Evolutionary conservation across 2,329 filamentous ascomycete species (phyloP).

Genomic region (Colletotrichum somersetense): DNA sequence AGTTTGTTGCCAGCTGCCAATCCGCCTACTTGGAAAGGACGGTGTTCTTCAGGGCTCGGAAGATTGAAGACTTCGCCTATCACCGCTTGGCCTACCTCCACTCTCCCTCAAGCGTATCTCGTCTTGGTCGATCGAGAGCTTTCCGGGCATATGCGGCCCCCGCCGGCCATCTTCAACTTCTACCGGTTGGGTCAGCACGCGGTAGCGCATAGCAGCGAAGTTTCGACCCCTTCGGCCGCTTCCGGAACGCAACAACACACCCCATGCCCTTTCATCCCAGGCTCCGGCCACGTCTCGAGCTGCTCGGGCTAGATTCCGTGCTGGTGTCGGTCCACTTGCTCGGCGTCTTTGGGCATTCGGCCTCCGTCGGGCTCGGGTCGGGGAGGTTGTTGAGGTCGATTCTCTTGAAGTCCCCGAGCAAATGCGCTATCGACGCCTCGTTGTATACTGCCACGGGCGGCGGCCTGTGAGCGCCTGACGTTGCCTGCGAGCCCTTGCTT

Average conservation of each 20-base stretch:
- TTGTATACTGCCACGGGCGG: constrained; percentile 1
- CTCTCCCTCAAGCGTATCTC: neutral
- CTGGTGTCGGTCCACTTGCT: neutral
- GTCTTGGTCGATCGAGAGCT: neutral
- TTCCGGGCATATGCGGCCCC: neutral
- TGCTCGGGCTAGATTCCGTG: neutral
- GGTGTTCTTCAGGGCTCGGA: fast-evolving
- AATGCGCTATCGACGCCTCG: constrained; percentile 33
- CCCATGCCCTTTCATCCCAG: neutral
- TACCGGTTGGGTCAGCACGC: neutral
- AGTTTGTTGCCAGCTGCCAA: neutral
- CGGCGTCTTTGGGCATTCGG: neutral
- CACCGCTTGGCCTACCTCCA: no score
- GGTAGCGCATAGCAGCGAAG: neutral
- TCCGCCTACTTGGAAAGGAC: neutral
- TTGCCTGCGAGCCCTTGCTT: constrained; percentile 13
- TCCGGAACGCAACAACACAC: neutral
- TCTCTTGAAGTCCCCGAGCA: constrained; percentile 24
- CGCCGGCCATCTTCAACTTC: neutral
- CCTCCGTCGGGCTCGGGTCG: constrained; percentile 12
- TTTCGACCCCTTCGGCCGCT: neutral
- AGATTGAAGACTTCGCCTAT: no score
- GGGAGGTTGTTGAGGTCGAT: constrained; percentile 25
- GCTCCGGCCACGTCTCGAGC: constrained; percentile 8
- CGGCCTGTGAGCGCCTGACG: neutral